Percentiles rank a stretch among this genome's conserved stretches.
Evolutionary conservation across 2,329 filamentous ascomycete genomes (phyloP).

Genomic region (Apiospora malaysiana): DNA sequence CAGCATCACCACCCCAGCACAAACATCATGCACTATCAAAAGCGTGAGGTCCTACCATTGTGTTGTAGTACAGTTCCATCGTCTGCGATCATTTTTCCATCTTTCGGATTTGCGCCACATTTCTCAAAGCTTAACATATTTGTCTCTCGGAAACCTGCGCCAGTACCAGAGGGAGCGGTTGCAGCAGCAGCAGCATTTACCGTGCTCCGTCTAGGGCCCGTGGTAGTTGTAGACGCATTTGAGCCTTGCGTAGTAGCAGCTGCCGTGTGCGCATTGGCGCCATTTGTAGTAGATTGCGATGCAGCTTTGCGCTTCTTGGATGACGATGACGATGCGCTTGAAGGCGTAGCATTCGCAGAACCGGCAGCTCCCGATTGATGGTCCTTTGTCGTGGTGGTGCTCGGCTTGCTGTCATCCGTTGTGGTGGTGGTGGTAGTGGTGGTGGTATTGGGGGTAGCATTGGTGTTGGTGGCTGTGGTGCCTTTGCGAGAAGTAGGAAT

Average conservation of each 20-base stretch:
- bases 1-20: conserved; percentile 21
- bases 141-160: conserved; percentile 62
- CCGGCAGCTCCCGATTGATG: conserved; percentile 34
- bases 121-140: conserved; percentile 91
- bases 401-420: conserved; percentile 37
- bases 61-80: conserved; percentile 83
- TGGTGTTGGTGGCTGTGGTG: conserved; percentile 24
- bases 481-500: conserved; percentile 48
- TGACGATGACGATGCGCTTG: conserved; percentile 39
- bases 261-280: conserved; percentile 24
- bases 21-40: neutral
- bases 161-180: conserved; percentile 26
- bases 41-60: conserved; percentile 72
- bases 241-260: conserved; percentile 34
- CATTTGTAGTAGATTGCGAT: conserved; percentile 41
- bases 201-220: conserved; percentile 34
- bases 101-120: conserved; percentile 69
- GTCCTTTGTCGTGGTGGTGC: conserved; percentile 35
- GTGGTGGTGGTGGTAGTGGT: conserved; percentile 23
- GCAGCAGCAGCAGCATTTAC: conserved; percentile 30
- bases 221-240: conserved; percentile 33
- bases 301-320: conserved; percentile 89
- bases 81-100: conserved; percentile 84
- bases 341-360: conserved; percentile 29
- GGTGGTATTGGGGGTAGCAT: neutral